Evolutionary conservation across 345 rosid genomes (phyloP), one percentile per base, ranked within the genome.

Genomic region (Rhizophora mangle): DNA sequence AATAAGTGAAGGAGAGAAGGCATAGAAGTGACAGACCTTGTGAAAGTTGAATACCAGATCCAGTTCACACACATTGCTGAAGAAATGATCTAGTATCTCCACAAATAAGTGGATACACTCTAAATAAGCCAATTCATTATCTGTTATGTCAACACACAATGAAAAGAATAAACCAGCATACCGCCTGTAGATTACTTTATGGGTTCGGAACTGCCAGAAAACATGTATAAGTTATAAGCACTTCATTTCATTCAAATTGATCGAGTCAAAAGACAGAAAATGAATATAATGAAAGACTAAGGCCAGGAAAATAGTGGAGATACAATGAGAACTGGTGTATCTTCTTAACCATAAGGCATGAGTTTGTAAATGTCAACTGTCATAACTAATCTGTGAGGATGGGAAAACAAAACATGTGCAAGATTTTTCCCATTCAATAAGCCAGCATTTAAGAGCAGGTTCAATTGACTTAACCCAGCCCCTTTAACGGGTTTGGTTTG

Each of bases 21-120:
- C 13, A 31, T 3, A 21, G 43, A 4, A 56, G 39, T 54, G 36
- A 60, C 76, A 49, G 76, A 94, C 98, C 98, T 94, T 94, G 85
- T 91, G 93, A 75, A 94, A 91, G 75, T 94, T 94, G 76, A 94
- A 94, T 24, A 94, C 98, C 82, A 94, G 83, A 81, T 94, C 98
- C 20, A 94, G 90, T 80, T 94, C 98, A 65, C 98, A 94, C 49
- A 94, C 98, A 68, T 91, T 94, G 92, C 98, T 94, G 85, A 94
- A 94, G 88, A 94, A 94, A 85, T 94, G 98, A 73, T 94, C 98
- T 80, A 94, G 74, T 29, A 94, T 89, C 85, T 94, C 98, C 73
- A 94, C 98, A 78, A 94, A 94, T 74, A 94, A 79, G 81, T 94
- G 98, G 73, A 94, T 91, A 80, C 90, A 80, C 83, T 94, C 98